Evolutionary conservation across 106 monocot species (phyloP).

Genomic region (Dactylorhiza incarnata): DNA sequence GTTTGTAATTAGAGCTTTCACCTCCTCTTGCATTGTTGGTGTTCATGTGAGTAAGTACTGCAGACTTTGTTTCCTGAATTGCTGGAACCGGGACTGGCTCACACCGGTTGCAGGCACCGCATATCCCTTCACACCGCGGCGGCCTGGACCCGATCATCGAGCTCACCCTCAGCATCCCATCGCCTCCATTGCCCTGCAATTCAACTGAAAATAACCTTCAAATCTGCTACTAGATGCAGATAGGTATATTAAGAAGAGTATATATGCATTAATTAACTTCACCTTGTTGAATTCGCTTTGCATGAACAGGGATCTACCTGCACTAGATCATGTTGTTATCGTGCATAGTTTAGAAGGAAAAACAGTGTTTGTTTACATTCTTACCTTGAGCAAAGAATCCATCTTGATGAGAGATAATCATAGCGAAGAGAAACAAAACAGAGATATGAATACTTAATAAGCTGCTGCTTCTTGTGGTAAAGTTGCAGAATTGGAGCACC

Average conservation of each 20-base stretch:
- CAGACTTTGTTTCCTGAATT: background rate
- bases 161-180: background rate
- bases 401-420: background rate
- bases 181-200: background rate
- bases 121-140: background rate
- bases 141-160: background rate
- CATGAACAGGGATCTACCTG: background rate
- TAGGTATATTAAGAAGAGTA: background rate
- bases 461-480: background rate
- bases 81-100: conserved; percentile 3
- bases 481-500: background rate
- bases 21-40: conserved; percentile 11
- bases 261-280: background rate
- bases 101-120: background rate
- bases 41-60: background rate
- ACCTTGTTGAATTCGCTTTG: background rate
- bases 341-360: background rate
- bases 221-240: background rate
- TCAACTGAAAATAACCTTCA: background rate
- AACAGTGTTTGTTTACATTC: background rate
- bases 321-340: background rate
- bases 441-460: background rate
- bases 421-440: background rate
- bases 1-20: conserved; percentile 19
- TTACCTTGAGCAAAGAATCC: background rate